phyloP scores from a whole-genome alignment of 169 alveolate genomes.

The Eimeria tenella region DNA sequence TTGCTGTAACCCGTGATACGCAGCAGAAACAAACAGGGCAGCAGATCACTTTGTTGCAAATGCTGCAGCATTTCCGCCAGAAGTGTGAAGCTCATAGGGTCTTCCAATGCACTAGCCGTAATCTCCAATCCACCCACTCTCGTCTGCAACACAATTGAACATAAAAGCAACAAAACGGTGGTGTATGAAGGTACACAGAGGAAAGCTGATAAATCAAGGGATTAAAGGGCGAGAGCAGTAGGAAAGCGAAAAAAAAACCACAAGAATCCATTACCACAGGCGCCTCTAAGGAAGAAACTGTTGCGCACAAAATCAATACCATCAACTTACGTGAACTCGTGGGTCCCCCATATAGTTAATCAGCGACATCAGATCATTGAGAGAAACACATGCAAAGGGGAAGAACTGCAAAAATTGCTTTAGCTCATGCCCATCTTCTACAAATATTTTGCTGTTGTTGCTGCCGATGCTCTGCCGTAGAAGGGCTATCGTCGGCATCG shows the following conservation, averaged over 20 bases:
- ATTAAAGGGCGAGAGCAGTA: constrained; percentile 4
- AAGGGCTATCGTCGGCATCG: constrained; percentile 44
- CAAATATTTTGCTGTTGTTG: background rate
- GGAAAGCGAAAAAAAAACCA: background rate
- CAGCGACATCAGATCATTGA: constrained; percentile 23
- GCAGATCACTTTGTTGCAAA: constrained; percentile 29
- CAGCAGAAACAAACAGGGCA: constrained; percentile 55
- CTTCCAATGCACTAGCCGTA: constrained; percentile 32
- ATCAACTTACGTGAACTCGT: constrained; percentile 26
- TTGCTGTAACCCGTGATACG: constrained; percentile 57
- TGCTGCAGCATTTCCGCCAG: constrained; percentile 46
- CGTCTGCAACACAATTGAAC: constrained; percentile 21
- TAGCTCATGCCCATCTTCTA: background rate
- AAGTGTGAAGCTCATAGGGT: constrained; percentile 40
- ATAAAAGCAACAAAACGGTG: background rate
- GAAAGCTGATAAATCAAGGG: background rate
- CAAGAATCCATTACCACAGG: background rate
- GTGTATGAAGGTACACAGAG: background rate
- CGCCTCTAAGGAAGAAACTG: background rate
- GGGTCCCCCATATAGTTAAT: constrained; percentile 14
- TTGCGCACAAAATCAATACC: background rate
- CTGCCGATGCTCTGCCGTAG: constrained; percentile 35
- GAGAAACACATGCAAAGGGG: constrained; percentile 47
- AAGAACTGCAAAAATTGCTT: constrained; percentile 14
- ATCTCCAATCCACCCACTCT: constrained; percentile 48